These are phyloP conservation scores for Neonectria coccinea DNA, from an alignment of 2,329 filamentous ascomycete species.

Conservation along the genomic window DNA sequence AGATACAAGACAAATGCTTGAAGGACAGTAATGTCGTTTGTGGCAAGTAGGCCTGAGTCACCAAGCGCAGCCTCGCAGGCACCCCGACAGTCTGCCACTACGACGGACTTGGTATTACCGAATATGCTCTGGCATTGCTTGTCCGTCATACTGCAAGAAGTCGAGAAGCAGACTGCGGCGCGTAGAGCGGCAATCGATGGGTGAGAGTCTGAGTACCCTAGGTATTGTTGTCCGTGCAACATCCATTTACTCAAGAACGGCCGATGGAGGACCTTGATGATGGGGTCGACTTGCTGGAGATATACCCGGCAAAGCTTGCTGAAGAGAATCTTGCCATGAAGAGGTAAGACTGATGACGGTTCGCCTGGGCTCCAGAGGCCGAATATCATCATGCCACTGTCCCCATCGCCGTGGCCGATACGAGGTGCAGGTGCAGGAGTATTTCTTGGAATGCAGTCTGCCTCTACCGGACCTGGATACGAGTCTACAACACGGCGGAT, in stretches of 20 bases:
- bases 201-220: slow-evolving; percentile 38
- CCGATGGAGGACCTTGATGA: slow-evolving; percentile 34
- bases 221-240: slow-evolving; percentile 37
- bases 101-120: slow-evolving; percentile 20
- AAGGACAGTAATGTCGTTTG: slow-evolving; percentile 44
- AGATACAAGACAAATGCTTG: slow-evolving; percentile 48
- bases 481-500: slow-evolving; percentile 19
- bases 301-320: slow-evolving; percentile 21
- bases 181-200: slow-evolving; percentile 27
- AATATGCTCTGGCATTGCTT: slow-evolving; percentile 36
- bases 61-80: slow-evolving; percentile 37
- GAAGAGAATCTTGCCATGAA: background rate
- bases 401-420: background rate
- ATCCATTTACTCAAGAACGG: slow-evolving; percentile 25
- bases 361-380: background rate
- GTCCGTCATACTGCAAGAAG: slow-evolving; percentile 43
- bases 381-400: background rate
- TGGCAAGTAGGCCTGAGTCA: slow-evolving; percentile 38
- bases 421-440: background rate
- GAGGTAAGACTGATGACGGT: background rate
- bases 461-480: background rate
- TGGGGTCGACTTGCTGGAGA: slow-evolving; percentile 30
- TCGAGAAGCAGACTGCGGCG: slow-evolving; percentile 39
- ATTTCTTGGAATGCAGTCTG: no score
- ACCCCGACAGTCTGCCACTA: slow-evolving; percentile 23